phyloP scores from a whole-genome alignment of 1,284 basidiomycete species.

The Heterobasidion annosum region DNA sequence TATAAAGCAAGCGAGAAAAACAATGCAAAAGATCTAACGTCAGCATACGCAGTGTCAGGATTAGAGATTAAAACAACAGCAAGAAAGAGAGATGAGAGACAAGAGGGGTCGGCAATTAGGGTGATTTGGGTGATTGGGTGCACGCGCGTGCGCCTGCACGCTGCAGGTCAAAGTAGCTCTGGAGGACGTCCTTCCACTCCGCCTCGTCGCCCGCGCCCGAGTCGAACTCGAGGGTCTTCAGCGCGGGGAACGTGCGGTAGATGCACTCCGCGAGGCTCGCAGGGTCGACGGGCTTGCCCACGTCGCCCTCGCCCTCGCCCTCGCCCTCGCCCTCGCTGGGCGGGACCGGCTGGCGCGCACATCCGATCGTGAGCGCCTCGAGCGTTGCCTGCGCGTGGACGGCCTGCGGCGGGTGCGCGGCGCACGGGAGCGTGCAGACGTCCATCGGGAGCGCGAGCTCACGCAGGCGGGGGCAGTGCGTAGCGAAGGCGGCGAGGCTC shows the following conservation, averaged over 20 bases:
- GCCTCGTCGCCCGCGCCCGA: conserved; percentile 5
- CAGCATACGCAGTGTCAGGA: not conserved
- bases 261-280: conserved; percentile 9
- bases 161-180: conserved; percentile 7
- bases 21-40: not conserved
- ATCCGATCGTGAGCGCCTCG: conserved; percentile 10
- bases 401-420: not conserved
- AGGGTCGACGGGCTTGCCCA: not conserved
- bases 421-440: conserved; percentile 5
- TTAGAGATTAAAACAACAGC: not conserved
- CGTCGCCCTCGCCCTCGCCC: conserved; percentile 2
- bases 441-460: conserved; percentile 9
- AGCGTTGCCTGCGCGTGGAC: conserved; percentile 7
- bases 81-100: not conserved
- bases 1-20: too few relatives aligned
- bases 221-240: conserved; percentile 10
- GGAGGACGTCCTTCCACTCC: conserved; percentile 10
- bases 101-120: not conserved
- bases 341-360: conserved; percentile 5
- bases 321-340: too few relatives aligned
- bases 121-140: not conserved
- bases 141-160: too few relatives aligned
- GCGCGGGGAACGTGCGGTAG: conserved; percentile 9
- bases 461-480: conserved; percentile 8
- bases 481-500: conserved; percentile 8